Percentiles rank a stretch among this genome's conserved stretches.
phyloP scores from a whole-genome alignment of 441 rosid species.

The Gossypium gossypioides region DNA sequence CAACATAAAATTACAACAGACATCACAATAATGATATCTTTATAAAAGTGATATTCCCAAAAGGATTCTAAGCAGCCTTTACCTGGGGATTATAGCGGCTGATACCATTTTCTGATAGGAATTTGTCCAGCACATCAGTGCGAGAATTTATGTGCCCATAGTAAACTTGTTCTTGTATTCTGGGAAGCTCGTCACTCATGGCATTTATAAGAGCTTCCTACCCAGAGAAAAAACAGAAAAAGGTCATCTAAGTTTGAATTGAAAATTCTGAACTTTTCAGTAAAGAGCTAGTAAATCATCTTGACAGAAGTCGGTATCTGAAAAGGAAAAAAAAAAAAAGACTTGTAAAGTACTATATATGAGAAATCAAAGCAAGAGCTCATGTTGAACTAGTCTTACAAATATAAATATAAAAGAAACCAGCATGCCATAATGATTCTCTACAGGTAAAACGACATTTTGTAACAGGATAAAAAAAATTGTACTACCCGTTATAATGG shows the following conservation, averaged over 20 bases:
- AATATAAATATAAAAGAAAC: background rate
- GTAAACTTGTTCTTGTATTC: constrained; percentile 95
- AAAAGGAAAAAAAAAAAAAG: background rate
- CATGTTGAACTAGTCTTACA: background rate
- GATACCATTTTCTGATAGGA: constrained; percentile 76
- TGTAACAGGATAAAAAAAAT: background rate
- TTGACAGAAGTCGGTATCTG: background rate
- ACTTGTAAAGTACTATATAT: background rate
- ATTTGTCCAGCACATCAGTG: constrained; percentile 79
- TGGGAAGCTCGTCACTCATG: constrained; percentile 93
- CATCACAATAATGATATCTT: background rate
- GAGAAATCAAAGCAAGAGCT: background rate
- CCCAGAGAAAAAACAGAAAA: constrained; percentile 19
- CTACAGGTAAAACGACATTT: constrained; percentile 1
- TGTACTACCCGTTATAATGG: background rate
- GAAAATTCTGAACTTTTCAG: background rate
- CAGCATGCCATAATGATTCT: background rate
- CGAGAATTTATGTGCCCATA: constrained; percentile 77
- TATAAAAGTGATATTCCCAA: background rate
- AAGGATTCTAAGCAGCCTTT: constrained; percentile 7
- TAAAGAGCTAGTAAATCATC: background rate
- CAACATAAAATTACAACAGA: constrained; percentile 8
- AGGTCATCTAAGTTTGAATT: constrained; percentile 9
- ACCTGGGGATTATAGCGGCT: constrained; percentile 94
- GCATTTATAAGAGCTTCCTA: constrained; percentile 90